Evolutionary conservation across 2,329 filamentous ascomycete genomes (phyloP), one percentile per base, ranked within the genome.

Genomic region (Fusarium sp.): DNA sequence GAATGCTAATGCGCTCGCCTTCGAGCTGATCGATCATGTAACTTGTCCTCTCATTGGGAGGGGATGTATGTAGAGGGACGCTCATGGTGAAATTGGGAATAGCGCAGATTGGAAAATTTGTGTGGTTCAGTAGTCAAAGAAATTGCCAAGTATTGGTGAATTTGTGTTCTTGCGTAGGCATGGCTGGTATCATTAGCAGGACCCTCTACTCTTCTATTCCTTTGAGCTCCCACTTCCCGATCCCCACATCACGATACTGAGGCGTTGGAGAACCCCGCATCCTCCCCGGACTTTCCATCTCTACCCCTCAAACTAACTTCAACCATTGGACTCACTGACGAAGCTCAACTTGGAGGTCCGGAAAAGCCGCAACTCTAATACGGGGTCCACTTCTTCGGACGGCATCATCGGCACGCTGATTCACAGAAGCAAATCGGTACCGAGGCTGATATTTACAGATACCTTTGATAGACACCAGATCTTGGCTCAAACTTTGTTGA

Each of bases 1-100:
- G 86, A 52, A 88, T 86, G 10, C 84, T 84, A 61, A 88, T 79
- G 46, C 84, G 82, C 73, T 88, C 86, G 39, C 86, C 86, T 55
- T 86, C 84, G 17, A 86, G 79, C 68, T 86, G 84, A 52, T 82
- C 80, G 58, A 87, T 83, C 38, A 85, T 82, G 72, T 87, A 86
- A 58, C 77, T 82, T 27, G 80, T 80, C 47, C 82, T 36, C 50
- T 54, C 50, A 42, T 42, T 22, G 74, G 84, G 84, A 5, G 85
- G 84, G 5, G 70, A 68, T 33, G 75, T 68, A 29, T 76, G 74
- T 20, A 81, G 57, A 4, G 81, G 80, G 38, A 81, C 78, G 61
- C 73, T 72, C 80, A 81, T 81, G 25, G 1, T 72, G 56, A n/a
- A 27, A 17, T 73, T 36, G 25, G 20, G 13, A 2, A 41, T 42